Percentiles rank a stretch among this genome's conserved stretches.
Conservation (phyloP, 371 early-diverging fungal genomes). For the Coemansia sp. region DNA sequence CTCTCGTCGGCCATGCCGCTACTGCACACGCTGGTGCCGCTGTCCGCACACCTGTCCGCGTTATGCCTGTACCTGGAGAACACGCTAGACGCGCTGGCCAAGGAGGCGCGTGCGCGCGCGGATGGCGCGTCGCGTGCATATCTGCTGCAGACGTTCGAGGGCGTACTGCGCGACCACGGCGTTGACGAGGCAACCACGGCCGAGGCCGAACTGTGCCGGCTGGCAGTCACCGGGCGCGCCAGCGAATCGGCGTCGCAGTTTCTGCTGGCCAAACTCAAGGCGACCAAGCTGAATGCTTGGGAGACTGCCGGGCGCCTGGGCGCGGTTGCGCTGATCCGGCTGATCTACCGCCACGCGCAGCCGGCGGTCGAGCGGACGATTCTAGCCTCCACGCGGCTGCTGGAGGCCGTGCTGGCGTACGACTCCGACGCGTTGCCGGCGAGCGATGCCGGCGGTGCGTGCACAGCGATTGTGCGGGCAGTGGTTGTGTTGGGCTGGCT, state of each 20-base stretch:
- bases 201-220: slow-evolving; percentile 28
- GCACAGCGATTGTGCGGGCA: slow-evolving; percentile 11
- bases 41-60: slow-evolving; percentile 31
- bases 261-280: slow-evolving; percentile 34
- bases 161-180: slow-evolving; percentile 39
- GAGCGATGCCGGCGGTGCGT: too few relatives aligned
- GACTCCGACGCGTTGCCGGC: neutral
- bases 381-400: slow-evolving; percentile 16
- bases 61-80: slow-evolving; percentile 30
- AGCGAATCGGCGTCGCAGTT: slow-evolving; percentile 44
- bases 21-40: slow-evolving; percentile 17
- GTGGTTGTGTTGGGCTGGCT: slow-evolving; percentile 33
- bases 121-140: slow-evolving; percentile 21
- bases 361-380: slow-evolving; percentile 36
- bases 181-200: slow-evolving; percentile 41
- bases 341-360: slow-evolving; percentile 30
- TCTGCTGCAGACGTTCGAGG: slow-evolving; percentile 17
- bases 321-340: slow-evolving; percentile 20
- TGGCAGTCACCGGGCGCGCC: slow-evolving; percentile 35
- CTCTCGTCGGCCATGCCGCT: slow-evolving; percentile 15
- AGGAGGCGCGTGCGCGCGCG: slow-evolving; percentile 18
- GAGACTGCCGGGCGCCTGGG: slow-evolving; percentile 38
- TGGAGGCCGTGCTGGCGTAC: slow-evolving; percentile 5
- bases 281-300: slow-evolving; percentile 27
- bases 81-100: slow-evolving; percentile 10